phyloP scores from a whole-genome alignment of 306 rosid genomes.

The Gleditsia sinensis region DNA sequence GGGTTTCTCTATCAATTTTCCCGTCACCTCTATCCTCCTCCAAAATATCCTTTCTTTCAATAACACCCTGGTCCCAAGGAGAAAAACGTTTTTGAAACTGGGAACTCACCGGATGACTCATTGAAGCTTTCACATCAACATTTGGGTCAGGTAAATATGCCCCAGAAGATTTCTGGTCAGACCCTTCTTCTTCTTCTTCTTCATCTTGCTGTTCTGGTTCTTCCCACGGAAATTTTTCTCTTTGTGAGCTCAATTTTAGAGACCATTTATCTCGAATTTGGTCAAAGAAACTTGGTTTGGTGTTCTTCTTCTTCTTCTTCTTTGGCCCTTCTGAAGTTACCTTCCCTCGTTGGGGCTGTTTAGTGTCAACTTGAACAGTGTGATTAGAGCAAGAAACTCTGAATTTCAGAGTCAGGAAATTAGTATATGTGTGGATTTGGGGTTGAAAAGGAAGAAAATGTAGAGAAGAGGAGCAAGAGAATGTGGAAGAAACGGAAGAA shows the following conservation, averaged over 20 bases:
- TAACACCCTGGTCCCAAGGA: slow-evolving; percentile 71
- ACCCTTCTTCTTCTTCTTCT: slow-evolving; percentile 5
- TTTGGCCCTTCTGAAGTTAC: slow-evolving; percentile 38
- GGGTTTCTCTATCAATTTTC: slow-evolving; percentile 4
- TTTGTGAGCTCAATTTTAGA: slow-evolving; percentile 52
- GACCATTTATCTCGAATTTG: slow-evolving; percentile 85
- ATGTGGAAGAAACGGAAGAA: slow-evolving; percentile 23
- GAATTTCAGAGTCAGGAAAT: slow-evolving; percentile 38
- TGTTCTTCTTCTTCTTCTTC: slow-evolving; percentile 63
- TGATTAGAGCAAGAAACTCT: slow-evolving; percentile 60
- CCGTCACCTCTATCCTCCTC: neutral
- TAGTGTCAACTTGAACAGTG: slow-evolving; percentile 39
- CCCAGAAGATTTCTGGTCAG: slow-evolving; percentile 9
- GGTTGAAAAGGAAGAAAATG: slow-evolving; percentile 43
- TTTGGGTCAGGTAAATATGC: neutral
- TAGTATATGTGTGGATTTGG: neutral
- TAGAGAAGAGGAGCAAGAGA: slow-evolving; percentile 42
- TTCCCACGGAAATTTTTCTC: slow-evolving; percentile 80
- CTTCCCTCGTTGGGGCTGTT: slow-evolving; percentile 47
- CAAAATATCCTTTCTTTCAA: slow-evolving; percentile 16
- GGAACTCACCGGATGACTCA: slow-evolving; percentile 40
- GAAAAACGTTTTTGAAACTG: slow-evolving; percentile 46
- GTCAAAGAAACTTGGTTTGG: slow-evolving; percentile 78
- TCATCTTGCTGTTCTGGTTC: slow-evolving; percentile 20
- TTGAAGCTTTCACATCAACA: slow-evolving; percentile 24